Evolutionary conservation across 2,329 filamentous ascomycete genomes (phyloP).

Genomic region (Aspergillus amoenus): DNA sequence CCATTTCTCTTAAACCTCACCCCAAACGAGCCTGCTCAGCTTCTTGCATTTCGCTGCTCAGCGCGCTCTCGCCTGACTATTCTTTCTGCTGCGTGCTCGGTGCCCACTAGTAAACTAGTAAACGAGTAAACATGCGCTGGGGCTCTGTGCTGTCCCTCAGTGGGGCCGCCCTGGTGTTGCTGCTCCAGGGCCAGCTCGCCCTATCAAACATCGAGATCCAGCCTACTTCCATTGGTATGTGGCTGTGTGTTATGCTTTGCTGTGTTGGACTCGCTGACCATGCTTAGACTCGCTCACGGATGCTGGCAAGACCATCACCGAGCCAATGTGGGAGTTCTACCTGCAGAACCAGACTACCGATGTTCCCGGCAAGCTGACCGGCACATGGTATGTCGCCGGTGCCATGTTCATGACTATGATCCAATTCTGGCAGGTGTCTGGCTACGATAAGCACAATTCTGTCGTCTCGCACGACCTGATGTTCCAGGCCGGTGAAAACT

Average conservation of each 20-base stretch:
- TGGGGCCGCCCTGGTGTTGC: constrained; percentile 10
- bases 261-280: not conserved
- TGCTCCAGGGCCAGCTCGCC: constrained; percentile 7
- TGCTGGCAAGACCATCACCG: constrained; percentile 26
- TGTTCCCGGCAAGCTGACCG: constrained; percentile 31
- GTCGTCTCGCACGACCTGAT: constrained; percentile 65
- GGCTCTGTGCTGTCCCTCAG: constrained; percentile 4
- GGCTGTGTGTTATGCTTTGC: not conserved
- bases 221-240: constrained; percentile 3
- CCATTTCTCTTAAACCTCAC: constrained; percentile 6
- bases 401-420: constrained; percentile 67
- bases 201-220: constrained; percentile 3
- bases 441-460: constrained; percentile 67
- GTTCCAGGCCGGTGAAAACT: constrained; percentile 67
- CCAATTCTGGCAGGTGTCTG: constrained; percentile 80
- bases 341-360: constrained; percentile 28
- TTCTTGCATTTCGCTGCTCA: not conserved
- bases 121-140: constrained; percentile 8
- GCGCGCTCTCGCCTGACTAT: not conserved
- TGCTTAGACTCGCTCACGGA: constrained; percentile 22
- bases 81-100: not conserved
- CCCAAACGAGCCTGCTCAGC: not conserved
- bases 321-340: constrained; percentile 32
- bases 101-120: not conserved
- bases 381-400: constrained; percentile 62